These are phyloP conservation scores for Lactarius pseudohatsudake DNA, from an alignment of 768 basidiomycete genomes.

Conservation along the genomic window DNA sequence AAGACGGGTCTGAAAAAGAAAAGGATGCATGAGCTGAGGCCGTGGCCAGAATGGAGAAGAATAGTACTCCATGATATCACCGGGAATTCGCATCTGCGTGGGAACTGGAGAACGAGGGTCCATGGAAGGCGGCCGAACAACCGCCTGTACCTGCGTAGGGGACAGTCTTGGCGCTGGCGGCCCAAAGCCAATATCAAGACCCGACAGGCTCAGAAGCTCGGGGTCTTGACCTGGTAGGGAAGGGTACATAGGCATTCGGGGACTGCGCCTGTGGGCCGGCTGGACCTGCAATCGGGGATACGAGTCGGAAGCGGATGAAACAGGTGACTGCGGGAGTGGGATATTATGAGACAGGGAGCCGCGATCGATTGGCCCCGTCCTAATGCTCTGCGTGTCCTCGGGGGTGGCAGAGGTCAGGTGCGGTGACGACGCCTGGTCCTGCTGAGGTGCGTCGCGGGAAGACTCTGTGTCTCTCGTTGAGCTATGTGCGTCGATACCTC, in stretches of 20 bases:
- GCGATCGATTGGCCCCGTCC: background rate
- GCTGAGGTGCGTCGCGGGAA: background rate
- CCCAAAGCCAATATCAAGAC: slow-evolving; percentile 3
- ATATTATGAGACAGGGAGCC: background rate
- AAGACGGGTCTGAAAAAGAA: background rate
- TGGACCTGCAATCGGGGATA: slow-evolving; percentile 9
- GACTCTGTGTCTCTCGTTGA: background rate
- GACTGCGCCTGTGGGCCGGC: slow-evolving; percentile 13
- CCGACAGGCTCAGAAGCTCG: background rate
- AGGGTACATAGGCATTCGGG: slow-evolving; percentile 11
- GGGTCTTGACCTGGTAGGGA: background rate
- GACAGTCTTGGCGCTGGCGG: slow-evolving; percentile 3
- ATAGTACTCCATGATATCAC: slow-evolving; percentile 2
- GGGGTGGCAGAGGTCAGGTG: background rate
- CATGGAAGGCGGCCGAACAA: slow-evolving; percentile 4
- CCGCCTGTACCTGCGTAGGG: background rate
- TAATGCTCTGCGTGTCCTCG: background rate
- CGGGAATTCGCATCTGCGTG: slow-evolving; percentile 2
- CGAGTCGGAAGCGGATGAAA: background rate
- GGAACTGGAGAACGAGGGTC: slow-evolving; percentile 22
- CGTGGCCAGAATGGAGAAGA: background rate
- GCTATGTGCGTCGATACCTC: background rate
- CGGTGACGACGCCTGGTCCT: background rate
- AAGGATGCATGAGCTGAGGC: background rate
- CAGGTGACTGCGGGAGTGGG: slow-evolving; percentile 17